Base-by-base conservation (phyloP, 176 grass and related monocot species). In the Carex pumila region DNA sequence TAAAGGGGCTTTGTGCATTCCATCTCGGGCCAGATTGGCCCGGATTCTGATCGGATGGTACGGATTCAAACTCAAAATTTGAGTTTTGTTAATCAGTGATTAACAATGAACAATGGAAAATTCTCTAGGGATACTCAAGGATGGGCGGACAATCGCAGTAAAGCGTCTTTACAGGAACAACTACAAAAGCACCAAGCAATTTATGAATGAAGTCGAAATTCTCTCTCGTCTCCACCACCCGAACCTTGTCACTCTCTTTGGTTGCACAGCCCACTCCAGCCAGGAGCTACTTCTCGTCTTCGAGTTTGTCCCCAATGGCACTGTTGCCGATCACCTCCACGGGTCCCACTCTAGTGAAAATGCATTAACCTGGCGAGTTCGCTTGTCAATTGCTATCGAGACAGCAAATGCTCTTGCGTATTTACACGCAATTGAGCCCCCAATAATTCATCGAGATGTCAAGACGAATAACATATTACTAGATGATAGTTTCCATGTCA, bases 311-410 rank as follows among this genome's bases (percentile, higher is more conserved):
- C 58, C 94, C 0, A 97, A 97, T 17, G 94, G 94, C 50, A 97
- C 94, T 4, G 90, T 97, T 12, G 94, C 94, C 5, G 94, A 97
- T 76, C 92, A 97, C 80, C 90, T 97, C 43, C 92, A 97, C n/a
- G 92, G 94, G 37, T 4, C 52, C 58, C 86, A 41, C 75, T 79
- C 71, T 5, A 41, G 34, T 12, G 68, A 86, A 15, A 22, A 59
- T 32, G 89, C 88, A 19, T 84, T 97, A 18, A 87, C 94, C n/a
- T 94, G 94, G 92, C 64, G 79, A 19, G 19, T 89, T 49, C 85
- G 94, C 75, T 61, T 97, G 91, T 90, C 84, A 56, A 92, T 97
- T 52, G 92, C 94, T 64, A 92, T 97, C 71, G 94, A 97, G 79
- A 92, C 92, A 2, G 94, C 94, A 10, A 87, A 86, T 49, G 92